Evolutionary conservation across 2,329 filamentous ascomycete species (phyloP).

Genomic region (Fusarium sp.): DNA sequence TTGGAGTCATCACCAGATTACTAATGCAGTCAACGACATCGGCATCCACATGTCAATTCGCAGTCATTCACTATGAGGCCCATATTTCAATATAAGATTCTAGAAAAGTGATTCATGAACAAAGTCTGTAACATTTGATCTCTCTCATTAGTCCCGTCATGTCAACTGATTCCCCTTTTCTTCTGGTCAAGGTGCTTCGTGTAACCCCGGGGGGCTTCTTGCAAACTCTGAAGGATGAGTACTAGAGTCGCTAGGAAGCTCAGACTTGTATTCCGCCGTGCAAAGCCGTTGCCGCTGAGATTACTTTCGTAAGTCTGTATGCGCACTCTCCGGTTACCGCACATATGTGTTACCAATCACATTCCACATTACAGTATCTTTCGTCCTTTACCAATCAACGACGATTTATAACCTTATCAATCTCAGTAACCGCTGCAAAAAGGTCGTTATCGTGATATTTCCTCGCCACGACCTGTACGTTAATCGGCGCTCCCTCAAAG

Average conservation of each 20-base stretch:
- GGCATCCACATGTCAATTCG: background rate
- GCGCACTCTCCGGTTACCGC: too few species aligned
- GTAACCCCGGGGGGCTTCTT: background rate
- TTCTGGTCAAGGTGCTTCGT: background rate
- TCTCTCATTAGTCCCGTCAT: accelerated
- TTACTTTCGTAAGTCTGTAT: too few species aligned
- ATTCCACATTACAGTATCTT: too few species aligned
- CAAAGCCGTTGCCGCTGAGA: accelerated
- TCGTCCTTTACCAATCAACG: too few species aligned
- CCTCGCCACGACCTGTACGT: background rate
- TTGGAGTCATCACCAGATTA: background rate
- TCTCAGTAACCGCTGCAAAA: background rate
- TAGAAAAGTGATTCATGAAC: too few species aligned
- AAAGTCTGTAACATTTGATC: too few species aligned
- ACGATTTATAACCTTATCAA: background rate
- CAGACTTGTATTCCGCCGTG: background rate
- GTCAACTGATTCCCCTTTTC: background rate
- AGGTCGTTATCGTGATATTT: background rate
- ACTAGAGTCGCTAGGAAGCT: background rate
- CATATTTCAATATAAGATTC: too few species aligned
- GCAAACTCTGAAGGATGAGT: background rate
- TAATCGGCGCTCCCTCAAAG: background rate
- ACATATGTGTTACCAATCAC: background rate
- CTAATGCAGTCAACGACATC: background rate
- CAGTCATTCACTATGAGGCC: too few species aligned